Evolutionary conservation across 1,284 basidiomycete species (phyloP).

Genomic region (Omphalotus olearius): DNA sequence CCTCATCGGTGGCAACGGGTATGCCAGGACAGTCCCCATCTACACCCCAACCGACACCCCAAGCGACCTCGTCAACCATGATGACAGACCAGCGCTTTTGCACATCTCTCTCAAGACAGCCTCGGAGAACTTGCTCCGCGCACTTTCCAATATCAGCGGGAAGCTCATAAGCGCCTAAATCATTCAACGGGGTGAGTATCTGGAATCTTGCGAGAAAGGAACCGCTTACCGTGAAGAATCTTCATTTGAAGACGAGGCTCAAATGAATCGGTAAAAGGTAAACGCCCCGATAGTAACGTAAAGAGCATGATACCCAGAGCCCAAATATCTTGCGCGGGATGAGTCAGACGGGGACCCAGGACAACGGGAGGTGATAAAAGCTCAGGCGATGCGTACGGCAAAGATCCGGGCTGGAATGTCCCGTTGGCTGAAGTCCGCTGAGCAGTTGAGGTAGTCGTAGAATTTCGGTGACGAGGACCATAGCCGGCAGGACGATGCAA

Average conservation of each 20-base stretch:
- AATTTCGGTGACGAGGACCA: conserved; percentile 53
- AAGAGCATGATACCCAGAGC: conserved; percentile 87
- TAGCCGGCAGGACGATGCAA: conserved; percentile 25
- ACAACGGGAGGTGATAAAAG: conserved; percentile 20
- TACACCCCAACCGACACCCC: conserved; percentile 73
- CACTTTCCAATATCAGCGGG: conserved; percentile 61
- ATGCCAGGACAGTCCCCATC: conserved; percentile 37
- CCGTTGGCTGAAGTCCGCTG: conserved; percentile 20
- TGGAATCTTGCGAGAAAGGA: background rate
- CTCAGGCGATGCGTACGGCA: conserved; percentile 84
- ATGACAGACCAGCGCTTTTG: conserved; percentile 68
- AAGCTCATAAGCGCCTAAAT: conserved; percentile 53
- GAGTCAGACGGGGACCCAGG: conserved; percentile 23
- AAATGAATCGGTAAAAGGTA: conserved; percentile 85
- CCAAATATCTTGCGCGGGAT: conserved; percentile 90
- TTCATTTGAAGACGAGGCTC: conserved; percentile 90
- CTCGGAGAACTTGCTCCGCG: conserved; percentile 68
- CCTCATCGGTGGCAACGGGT: conserved; percentile 23
- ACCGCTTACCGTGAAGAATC: conserved; percentile 72
- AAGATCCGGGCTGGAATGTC: conserved; percentile 73
- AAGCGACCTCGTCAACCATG: conserved; percentile 73
- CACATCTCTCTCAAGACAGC: conserved; percentile 67
- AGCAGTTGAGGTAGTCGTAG: conserved; percentile 41
- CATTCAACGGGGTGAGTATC: conserved; percentile 8
- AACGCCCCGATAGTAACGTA: conserved; percentile 71